A percentile compares a stretch with the other conserved stretches of the same genome.
Conservation (phyloP, 2,329 filamentous ascomycete genomes). For the Nothomitra cinnamomea region DNA sequence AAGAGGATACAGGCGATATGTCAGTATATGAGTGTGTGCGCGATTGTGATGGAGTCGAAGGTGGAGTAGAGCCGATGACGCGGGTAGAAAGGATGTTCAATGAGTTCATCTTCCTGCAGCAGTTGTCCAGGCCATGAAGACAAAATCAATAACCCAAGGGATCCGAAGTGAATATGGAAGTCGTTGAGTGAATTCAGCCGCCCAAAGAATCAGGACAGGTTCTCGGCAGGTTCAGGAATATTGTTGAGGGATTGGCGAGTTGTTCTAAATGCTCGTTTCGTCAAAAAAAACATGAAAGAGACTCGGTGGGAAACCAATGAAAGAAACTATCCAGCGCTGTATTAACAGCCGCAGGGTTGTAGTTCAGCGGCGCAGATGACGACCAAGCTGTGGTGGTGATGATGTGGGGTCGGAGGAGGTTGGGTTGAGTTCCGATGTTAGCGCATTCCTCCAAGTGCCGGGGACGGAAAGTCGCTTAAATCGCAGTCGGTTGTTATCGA, state of each 20-base stretch:
- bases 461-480: too few species aligned
- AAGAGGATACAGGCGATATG: not conserved
- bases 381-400: not conserved
- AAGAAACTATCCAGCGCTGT: not conserved
- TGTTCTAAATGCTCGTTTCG: not conserved
- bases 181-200: not conserved
- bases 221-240: not conserved
- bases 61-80: conserved; percentile 46
- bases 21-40: conserved; percentile 1
- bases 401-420: conserved; percentile 3
- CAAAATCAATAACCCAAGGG: conserved; percentile 2
- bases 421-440: not conserved
- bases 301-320: not conserved
- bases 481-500: too few species aligned
- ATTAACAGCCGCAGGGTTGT: not conserved
- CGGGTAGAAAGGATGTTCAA: conserved; percentile 83
- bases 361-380: not conserved
- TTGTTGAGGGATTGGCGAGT: not conserved
- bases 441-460: too few species aligned
- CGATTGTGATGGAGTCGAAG: conserved; percentile 9
- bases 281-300: not conserved
- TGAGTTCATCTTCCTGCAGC: conserved; percentile 70
- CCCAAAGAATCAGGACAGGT: not conserved
- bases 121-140: conserved; percentile 25
- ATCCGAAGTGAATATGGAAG: not conserved